A percentile compares a stretch with the other conserved stretches of the same genome.
These are phyloP conservation scores for Cicer cuneatum DNA, from an alignment of 306 rosid genomes.

Conservation along the genomic window DNA sequence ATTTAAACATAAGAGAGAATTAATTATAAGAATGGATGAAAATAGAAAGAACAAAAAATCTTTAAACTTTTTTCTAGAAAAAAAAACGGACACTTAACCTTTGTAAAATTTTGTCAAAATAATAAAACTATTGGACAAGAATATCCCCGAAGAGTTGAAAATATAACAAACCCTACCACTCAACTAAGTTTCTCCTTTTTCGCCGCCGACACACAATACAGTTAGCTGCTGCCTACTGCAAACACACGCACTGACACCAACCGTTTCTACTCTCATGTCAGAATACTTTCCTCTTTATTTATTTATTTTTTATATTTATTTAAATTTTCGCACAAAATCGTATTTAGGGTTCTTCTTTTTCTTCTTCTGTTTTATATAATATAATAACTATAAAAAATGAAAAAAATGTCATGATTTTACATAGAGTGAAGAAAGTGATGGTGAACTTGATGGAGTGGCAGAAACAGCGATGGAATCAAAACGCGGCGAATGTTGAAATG, in stretches of 20 bases:
- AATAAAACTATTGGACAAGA: slow-evolving; percentile 1
- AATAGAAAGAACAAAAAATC: no score
- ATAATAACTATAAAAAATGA: not conserved
- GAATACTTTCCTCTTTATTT: not conserved
- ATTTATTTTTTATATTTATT: not conserved
- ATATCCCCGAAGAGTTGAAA: not conserved
- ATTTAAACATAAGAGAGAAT: no score
- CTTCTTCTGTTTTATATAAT: not conserved
- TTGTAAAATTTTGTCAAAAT: no score
- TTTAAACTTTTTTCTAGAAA: no score
- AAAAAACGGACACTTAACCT: no score
- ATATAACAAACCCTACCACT: slow-evolving; percentile 6
- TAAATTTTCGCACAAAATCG: not conserved
- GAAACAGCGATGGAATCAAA: slow-evolving; percentile 34
- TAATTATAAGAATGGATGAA: no score
- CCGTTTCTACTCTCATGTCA: slow-evolving; percentile 25
- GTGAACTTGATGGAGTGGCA: slow-evolving; percentile 46
- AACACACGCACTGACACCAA: slow-evolving; percentile 39
- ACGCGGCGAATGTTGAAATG: slow-evolving; percentile 42
- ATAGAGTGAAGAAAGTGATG: slow-evolving; percentile 30
- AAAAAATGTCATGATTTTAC: not conserved
- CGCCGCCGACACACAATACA: slow-evolving; percentile 28
- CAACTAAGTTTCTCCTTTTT: not conserved
- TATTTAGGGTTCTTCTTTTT: not conserved
- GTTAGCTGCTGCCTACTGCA: slow-evolving; percentile 5